Conservation (phyloP, 2,329 filamentous ascomycete species). For the Aquanectria penicillioides region DNA sequence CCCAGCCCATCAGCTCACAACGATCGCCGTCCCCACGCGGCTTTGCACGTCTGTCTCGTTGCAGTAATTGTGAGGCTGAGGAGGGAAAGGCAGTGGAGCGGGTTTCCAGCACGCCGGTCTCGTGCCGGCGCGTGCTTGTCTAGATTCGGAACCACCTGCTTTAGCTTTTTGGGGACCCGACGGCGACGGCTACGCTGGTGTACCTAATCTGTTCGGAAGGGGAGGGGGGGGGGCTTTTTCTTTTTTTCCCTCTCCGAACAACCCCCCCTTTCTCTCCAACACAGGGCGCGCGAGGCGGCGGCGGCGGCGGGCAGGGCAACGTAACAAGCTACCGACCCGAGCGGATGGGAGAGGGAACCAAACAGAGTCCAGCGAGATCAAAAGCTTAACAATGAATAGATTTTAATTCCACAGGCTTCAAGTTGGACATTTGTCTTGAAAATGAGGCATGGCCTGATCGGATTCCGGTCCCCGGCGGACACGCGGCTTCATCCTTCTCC, state of each 20-base stretch:
- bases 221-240: not conserved
- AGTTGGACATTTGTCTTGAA: constrained; percentile 10
- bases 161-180: constrained; percentile 8
- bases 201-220: not conserved
- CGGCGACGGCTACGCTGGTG: no score
- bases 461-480: not conserved
- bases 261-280: no score
- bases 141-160: constrained; percentile 9
- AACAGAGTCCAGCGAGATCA: constrained; percentile 14
- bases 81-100: constrained; percentile 3
- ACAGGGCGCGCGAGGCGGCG: no score
- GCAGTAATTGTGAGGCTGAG: constrained; percentile 9
- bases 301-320: not conserved
- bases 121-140: constrained; percentile 1
- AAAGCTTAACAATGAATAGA: constrained; percentile 16
- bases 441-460: constrained; percentile 13
- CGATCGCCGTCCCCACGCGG: not conserved
- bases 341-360: not conserved
- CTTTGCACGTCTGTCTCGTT: constrained; percentile 6
- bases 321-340: no score
- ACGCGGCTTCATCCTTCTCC: not conserved
- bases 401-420: constrained; percentile 6
- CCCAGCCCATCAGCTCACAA: not conserved
- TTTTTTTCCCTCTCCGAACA: not conserved
- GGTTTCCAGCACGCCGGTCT: constrained; percentile 6